Evolutionary conservation across 2,329 filamentous ascomycete species (phyloP), one percentile per base, ranked within the genome.

Genomic region (Aspergillus pseudonomiae): DNA sequence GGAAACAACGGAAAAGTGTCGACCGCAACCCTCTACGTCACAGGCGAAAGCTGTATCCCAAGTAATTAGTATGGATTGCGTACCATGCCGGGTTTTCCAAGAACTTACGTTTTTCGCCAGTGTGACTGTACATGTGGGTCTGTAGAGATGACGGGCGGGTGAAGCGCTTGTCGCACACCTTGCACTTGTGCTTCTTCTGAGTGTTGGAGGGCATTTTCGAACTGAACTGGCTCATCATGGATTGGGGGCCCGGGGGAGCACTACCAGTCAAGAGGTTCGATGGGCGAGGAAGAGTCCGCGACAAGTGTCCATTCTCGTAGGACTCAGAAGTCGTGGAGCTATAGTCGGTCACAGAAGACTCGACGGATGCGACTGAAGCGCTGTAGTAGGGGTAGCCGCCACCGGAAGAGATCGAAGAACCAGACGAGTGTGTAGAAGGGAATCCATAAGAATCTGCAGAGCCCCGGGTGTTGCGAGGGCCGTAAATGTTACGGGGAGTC

Each of bases 121-220:
- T 98, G 76, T 98, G 94, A 80, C 93, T 97, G 81, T 97, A 97
- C 91, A 97, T 97, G 77, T 98, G 94, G 36, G 94, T 98, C 77
- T 97, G 94, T 45, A 98, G 80, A 16, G 94, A 97, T 75, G 93
- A 97, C 1, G 94, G 94, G 60, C 94, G 88, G 2, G 94, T 97
- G 78, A 98, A 98, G 50, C 94, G 89, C 86, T 98, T 97, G 80
- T 97, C 94, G 83, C 94, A 98, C 64, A 98, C 92, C 82, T 97
- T 97, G 87, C 94, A 98, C 84, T 97, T 97, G 83, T 98, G 95
- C 85, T 98, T 98, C 88, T 98, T 98, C 77, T 97, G 93, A 11
- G 94, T 95, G 81, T 93, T 97, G 21, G 92, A 94, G 0, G 93
- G 94, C 59, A 97, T 90, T 81, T 97, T 97, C 67, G 94, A 97